Conservation (phyloP, 495 filamentous ascomycete species). For the Penicillium goetzii region DNA sequence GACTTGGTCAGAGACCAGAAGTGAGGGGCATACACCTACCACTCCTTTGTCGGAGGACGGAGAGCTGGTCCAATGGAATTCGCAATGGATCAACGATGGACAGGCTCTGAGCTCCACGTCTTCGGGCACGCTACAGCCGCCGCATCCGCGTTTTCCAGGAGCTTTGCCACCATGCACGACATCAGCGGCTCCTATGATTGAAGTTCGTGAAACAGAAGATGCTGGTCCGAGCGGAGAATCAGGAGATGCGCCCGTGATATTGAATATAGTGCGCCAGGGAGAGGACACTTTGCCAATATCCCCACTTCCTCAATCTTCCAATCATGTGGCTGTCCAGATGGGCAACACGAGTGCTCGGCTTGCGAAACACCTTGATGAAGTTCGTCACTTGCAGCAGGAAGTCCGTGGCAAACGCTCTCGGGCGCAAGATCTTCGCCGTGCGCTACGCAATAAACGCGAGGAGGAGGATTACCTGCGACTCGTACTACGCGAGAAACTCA, state of each 20-base stretch:
- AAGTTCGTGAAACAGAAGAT: background rate
- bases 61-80: background rate
- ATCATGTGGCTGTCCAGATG: background rate
- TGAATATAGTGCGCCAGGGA: background rate
- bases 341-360: slow-evolving; percentile 2
- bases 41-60: background rate
- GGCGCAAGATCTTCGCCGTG: slow-evolving; percentile 25
- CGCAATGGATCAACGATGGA: background rate
- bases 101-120: slow-evolving; percentile 1
- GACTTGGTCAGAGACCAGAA: slow-evolving; percentile 8
- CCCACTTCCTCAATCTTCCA: background rate
- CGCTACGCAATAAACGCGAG: slow-evolving; percentile 23
- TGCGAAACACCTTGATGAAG: slow-evolving; percentile 8
- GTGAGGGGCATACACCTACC: slow-evolving; percentile 10
- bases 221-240: background rate
- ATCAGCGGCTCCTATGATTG: slow-evolving; percentile 5
- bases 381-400: slow-evolving; percentile 19
- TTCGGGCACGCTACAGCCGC: slow-evolving; percentile 13
- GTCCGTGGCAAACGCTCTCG: slow-evolving; percentile 23
- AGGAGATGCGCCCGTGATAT: background rate
- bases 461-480: slow-evolving; percentile 19
- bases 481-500: slow-evolving; percentile 22
- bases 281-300: background rate
- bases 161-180: background rate
- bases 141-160: background rate